These are phyloP conservation scores for Seminavis robusta DNA, from an alignment of 108 stramenopile genomes.

Conservation along the genomic window DNA sequence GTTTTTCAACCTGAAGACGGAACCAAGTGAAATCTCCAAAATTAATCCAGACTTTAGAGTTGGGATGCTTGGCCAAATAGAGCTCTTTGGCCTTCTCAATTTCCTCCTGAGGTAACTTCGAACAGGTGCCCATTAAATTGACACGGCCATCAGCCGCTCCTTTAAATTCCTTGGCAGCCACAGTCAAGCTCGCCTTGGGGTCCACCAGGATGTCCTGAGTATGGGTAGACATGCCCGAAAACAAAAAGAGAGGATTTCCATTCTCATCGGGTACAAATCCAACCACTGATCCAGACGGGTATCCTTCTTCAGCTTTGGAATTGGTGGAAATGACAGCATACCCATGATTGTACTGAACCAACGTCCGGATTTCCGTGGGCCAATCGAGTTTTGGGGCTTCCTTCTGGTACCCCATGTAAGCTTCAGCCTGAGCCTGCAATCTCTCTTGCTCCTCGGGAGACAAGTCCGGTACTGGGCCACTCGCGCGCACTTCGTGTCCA, in stretches of 20 bases:
- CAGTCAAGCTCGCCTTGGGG: conserved; percentile 74
- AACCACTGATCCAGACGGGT: conserved; percentile 90
- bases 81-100: conserved; percentile 57
- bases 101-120: conserved; percentile 37
- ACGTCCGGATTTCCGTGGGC: conserved; percentile 62
- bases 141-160: conserved; percentile 94
- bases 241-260: conserved; percentile 88
- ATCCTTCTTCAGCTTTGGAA: conserved; percentile 81
- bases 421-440: too few relatives aligned
- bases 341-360: conserved; percentile 86
- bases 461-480: too few relatives aligned
- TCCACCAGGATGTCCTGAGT: conserved; percentile 86
- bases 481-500: too few relatives aligned
- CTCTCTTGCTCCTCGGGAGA: conserved; percentile 20
- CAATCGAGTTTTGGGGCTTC: conserved; percentile 68
- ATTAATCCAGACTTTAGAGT: conserved; percentile 89
- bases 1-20: conserved; percentile 73
- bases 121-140: conserved; percentile 89
- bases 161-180: conserved; percentile 92
- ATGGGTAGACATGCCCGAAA: conserved; percentile 91
- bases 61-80: conserved; percentile 89
- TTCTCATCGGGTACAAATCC: conserved; percentile 92
- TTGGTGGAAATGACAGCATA: conserved; percentile 87
- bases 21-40: conserved; percentile 92
- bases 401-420: conserved; percentile 59